Base-by-base conservation (phyloP, 768 basidiomycete genomes). In the Hemileccinum rubropunctum region DNA sequence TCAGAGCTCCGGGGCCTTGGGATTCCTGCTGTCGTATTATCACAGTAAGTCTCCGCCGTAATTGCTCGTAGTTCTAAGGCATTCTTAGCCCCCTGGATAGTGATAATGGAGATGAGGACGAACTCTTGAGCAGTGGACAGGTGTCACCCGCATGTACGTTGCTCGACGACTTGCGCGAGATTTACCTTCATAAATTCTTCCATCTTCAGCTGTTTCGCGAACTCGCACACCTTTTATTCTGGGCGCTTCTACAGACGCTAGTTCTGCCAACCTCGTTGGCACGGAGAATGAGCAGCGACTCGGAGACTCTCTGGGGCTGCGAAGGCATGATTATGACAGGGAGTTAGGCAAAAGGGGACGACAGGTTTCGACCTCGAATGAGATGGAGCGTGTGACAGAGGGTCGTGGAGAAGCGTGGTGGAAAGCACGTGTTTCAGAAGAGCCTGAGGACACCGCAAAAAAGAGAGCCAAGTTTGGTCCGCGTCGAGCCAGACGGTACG, bases 91-190 rank as follows among this genome's bases (percentile, higher is more conserved):
- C 20, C 17, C 27, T n/a, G n/a, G n/a, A 50, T 37, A 62, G 68
- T 36, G 59, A 58, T 45, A 58, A 59, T 50, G 66, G 62, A 8
- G 85, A 87, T 11, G 79, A 81, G 17, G 86, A 86, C 13, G 83
- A 86, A 13, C 68, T 84, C n/a, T 66, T 86, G 43, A 90, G 88
- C 63, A 90, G 88, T 59, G 87, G 86, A 1, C 88, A 88, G 60
- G 80, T 76, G 1, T 91, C 88, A 21, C 86, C 88, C 6, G 70
- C 79, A 53, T 82, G 87, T 84, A 64, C 59, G 78, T 62, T 47
- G 45, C 54, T 40, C 37, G 51, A 48, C 8, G 39, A 30, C 20
- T 54, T 60, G 42, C n/a, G n/a, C 30, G 13, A 18, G 40, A 64
- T 53, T 49, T 28, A 58, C 50, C 18, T 28, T 21, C 30, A 7